Conservation (phyloP, 2,329 filamentous ascomycete species). For the Aspergillus brasiliensis region DNA sequence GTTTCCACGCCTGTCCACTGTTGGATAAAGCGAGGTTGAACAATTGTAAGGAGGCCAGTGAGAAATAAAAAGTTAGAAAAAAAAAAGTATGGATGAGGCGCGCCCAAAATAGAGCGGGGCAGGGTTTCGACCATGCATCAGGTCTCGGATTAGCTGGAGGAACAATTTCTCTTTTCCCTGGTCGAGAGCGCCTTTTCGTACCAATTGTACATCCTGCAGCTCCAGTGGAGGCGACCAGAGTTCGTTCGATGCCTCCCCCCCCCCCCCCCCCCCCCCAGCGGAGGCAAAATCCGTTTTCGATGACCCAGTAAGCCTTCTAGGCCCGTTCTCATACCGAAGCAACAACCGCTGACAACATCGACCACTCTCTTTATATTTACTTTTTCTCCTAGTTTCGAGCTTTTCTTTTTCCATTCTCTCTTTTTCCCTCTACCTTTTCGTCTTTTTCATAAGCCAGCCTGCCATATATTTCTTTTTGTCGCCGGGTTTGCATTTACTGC, state of each 20-base stretch:
- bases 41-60: background rate
- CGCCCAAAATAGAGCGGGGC: slow-evolving; percentile 28
- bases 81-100: slow-evolving; percentile 5
- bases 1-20: background rate
- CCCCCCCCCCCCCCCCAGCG: slow-evolving; percentile 5
- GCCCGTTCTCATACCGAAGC: slow-evolving; percentile 15
- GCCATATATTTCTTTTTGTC: background rate
- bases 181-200: slow-evolving; percentile 10
- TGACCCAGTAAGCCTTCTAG: slow-evolving; percentile 15
- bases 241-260: slow-evolving; percentile 16
- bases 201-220: slow-evolving; percentile 15
- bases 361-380: slow-evolving; percentile 5
- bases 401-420: slow-evolving; percentile 1
- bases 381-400: slow-evolving; percentile 3
- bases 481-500: slow-evolving; percentile 16
- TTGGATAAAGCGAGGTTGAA: background rate
- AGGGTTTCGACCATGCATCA: slow-evolving; percentile 21
- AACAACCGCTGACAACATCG: slow-evolving; percentile 19
- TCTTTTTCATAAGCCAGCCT: background rate
- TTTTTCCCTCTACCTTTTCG: slow-evolving; percentile 9
- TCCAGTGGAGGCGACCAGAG: slow-evolving; percentile 22
- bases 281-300: slow-evolving; percentile 15
- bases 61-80: background rate
- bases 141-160: slow-evolving; percentile 18
- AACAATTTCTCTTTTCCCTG: slow-evolving; percentile 22